A percentile compares a stretch with the other conserved stretches of the same genome.
Conservation (phyloP, 2,329 filamentous ascomycete species). For the Microdochium bolleyi region DNA sequence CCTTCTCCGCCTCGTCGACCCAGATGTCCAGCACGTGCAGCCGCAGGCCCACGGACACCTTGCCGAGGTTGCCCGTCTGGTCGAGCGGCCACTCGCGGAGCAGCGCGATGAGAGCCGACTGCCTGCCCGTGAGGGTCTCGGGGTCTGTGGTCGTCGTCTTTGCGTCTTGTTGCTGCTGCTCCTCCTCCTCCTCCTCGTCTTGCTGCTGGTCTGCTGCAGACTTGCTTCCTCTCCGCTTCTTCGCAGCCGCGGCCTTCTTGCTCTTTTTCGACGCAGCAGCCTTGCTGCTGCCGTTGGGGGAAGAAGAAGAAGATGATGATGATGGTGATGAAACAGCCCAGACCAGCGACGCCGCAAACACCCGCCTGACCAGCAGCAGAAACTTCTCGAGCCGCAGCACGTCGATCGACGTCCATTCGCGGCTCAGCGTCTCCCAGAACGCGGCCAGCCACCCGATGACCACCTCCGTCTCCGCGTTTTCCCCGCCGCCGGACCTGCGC, state of each 20-base stretch:
- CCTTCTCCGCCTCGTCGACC: constrained; percentile 79
- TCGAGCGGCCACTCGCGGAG: constrained; percentile 35
- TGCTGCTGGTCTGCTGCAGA: constrained; percentile 2
- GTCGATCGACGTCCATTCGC: constrained; percentile 65
- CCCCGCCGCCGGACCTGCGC: neutral
- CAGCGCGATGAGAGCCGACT: constrained; percentile 29
- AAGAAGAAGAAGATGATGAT: too few relatives aligned
- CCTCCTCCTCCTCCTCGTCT: constrained; percentile 20
- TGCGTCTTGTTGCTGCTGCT: too few relatives aligned
- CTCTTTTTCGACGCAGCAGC: neutral
- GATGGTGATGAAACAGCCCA: constrained; percentile 30
- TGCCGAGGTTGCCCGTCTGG: constrained; percentile 30
- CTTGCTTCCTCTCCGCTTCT: constrained; percentile 11
- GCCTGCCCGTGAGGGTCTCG: constrained; percentile 9
- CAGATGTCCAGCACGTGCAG: constrained; percentile 87
- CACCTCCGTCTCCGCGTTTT: neutral
- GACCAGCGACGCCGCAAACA: constrained; percentile 62
- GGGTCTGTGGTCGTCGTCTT: neutral
- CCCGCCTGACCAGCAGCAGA: constrained; percentile 72
- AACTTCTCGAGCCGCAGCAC: constrained; percentile 87
- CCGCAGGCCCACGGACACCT: constrained; percentile 73
- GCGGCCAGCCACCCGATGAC: constrained; percentile 40
- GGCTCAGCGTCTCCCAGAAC: constrained; percentile 64
- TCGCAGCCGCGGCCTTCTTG: constrained; percentile 11
- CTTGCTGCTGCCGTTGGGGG: neutral